Base-by-base conservation (phyloP, 305 asterid species). In the Fraxinus paxiana region DNA sequence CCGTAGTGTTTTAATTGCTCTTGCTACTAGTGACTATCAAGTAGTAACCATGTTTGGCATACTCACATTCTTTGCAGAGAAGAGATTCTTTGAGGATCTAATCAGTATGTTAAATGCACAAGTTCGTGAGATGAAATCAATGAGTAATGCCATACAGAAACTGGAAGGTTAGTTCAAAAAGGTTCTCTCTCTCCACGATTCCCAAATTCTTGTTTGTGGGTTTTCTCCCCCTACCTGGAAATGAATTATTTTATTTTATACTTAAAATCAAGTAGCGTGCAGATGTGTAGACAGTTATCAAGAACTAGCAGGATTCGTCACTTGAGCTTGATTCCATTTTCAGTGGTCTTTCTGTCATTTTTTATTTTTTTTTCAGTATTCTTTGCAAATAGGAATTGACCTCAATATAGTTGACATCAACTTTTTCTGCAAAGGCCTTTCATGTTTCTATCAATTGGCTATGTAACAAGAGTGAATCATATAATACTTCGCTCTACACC, bases 31-130 rank as follows among this genome's bases (percentile, higher is more conserved):
- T 48, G 77, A 51, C 77, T 72, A 61, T 48, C 30, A 8, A 28
- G 80, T 63, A 17, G 80, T 17, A 20, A 33, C 26, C 26, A 10
- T 30, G 65, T 71, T 65, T 46, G 73, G 22, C 28, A 17, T 5
- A 24, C 63, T 77, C 84, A 82, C 85, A 63, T 81, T 79, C 79
- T 78, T 87, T 82, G 35, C 98, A 96, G 99, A 94, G 85, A 96
- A 93, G 90, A 92, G 86, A 84, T 90, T 84, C 91, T 90, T 94
- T 76, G 90, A 90, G 89, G 98, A 96, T 88, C 97, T 96, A 84
- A 86, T 93, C 83, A 87, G 84, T 70, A 81, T 89, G 88, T 87
- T 96, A 85, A 88, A 88, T 86, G 85, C 85, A 72, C 99, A 96
- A 92, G 90, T 90, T 41, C 87, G 76, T 17, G 98, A 96, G 88